Conservation (phyloP, 192 early-diverging fungal genomes). For the Kickxella alabastrina region DNA sequence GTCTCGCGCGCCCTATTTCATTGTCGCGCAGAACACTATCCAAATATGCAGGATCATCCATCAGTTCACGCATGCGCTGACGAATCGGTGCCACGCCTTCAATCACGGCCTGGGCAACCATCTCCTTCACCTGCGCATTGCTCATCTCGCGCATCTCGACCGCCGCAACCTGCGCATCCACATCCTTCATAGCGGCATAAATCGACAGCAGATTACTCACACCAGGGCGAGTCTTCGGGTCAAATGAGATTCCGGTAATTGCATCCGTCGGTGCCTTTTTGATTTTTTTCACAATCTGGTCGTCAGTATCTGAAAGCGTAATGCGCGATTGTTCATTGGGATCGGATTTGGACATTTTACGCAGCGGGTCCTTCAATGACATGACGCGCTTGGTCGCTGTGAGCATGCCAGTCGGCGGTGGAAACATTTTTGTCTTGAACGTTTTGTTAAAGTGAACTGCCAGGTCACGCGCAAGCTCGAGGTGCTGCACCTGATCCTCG, state of each 20-base stretch:
- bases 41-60: conserved; percentile 59
- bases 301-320: conserved; percentile 68
- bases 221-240: conserved; percentile 68
- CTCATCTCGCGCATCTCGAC: conserved; percentile 45
- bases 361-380: conserved; percentile 71
- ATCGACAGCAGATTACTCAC: conserved; percentile 82
- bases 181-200: conserved; percentile 55
- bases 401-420: conserved; percentile 61
- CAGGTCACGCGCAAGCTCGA: conserved; percentile 83
- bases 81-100: conserved; percentile 63
- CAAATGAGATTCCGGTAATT: conserved; percentile 63
- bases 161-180: conserved; percentile 43
- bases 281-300: conserved; percentile 64
- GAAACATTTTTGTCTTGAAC: conserved; percentile 61
- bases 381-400: conserved; percentile 71
- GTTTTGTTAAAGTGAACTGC: conserved; percentile 72
- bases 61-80: conserved; percentile 56
- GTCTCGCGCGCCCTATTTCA: conserved; percentile 60
- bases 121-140: conserved; percentile 71
- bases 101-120: conserved; percentile 62
- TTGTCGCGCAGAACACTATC: conserved; percentile 61
- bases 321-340: conserved; percentile 67
- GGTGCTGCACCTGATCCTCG: conserved; percentile 88
- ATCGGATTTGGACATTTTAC: conserved; percentile 91
- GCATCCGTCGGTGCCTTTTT: conserved; percentile 69